Conservation (phyloP, 2,329 filamentous ascomycete species). For the Pseudocercospora musae region DNA sequence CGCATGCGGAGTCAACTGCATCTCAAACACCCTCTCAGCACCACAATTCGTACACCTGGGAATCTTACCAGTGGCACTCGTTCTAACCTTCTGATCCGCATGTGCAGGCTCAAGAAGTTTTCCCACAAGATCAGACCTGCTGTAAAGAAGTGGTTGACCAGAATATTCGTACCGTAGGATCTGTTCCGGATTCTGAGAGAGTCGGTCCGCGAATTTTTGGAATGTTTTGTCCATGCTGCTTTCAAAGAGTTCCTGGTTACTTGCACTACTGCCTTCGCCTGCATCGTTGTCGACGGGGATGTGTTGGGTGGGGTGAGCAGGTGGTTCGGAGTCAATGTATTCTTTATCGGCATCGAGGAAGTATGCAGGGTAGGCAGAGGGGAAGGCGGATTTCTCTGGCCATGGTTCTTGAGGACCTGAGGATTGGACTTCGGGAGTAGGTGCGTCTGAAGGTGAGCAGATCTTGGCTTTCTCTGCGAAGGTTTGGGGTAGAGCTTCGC, state of each 20-base stretch:
- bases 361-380: conserved; percentile 68
- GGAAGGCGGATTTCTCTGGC: conserved; percentile 65
- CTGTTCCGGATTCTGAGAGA: conserved; percentile 51
- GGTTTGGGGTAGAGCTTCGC: conserved; percentile 27
- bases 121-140: conserved; percentile 70
- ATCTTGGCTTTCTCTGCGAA: conserved; percentile 35
- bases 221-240: conserved; percentile 49
- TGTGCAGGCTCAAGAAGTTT: conserved; percentile 52
- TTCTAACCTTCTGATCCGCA: conserved; percentile 20
- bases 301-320: conserved; percentile 44
- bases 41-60: conserved; percentile 77
- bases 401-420: conserved; percentile 60
- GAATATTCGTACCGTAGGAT: conserved; percentile 50
- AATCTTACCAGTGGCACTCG: conserved; percentile 46
- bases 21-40: conserved; percentile 74
- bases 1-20: conserved; percentile 86
- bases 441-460: conserved; percentile 23
- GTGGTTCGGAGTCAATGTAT: conserved; percentile 61
- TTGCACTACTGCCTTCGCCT: conserved; percentile 20
- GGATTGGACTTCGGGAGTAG: conserved; percentile 28
- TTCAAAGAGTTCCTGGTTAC: conserved; percentile 45
- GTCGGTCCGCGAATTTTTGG: conserved; percentile 51
- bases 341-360: conserved; percentile 91
- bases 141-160: conserved; percentile 66
- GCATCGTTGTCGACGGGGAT: conserved; percentile 31